A percentile compares a stretch with the other conserved stretches of the same genome.
Conservation (phyloP, 2,329 filamentous ascomycete species). For the Paecilomyces variotii region DNA sequence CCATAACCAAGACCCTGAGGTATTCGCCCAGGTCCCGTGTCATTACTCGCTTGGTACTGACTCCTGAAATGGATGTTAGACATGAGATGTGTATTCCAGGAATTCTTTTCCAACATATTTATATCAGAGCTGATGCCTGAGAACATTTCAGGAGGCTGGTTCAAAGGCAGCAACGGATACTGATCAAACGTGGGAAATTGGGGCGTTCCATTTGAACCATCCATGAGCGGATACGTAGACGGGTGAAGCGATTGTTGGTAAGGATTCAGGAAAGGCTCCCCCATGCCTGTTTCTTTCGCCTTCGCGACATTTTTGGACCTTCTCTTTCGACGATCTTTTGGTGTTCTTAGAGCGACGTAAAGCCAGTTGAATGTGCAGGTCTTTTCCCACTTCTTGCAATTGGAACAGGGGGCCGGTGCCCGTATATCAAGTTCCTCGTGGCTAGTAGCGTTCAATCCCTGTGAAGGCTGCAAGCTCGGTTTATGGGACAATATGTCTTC, state of each 20-base stretch:
- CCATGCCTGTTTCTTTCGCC: not conserved
- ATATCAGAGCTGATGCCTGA: not conserved
- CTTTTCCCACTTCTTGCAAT: not conserved
- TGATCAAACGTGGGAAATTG: not conserved
- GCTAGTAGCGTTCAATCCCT: not conserved
- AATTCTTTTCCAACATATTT: not conserved
- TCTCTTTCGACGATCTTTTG: not conserved
- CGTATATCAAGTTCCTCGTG: not conserved
- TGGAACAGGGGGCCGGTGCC: not conserved
- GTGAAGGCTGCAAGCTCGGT: not conserved
- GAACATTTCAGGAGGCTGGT: not conserved
- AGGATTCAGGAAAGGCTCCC: not conserved
- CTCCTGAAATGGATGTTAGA: not conserved
- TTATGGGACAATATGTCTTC: not conserved
- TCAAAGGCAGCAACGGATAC: not conserved
- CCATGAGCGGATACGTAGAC: not conserved
- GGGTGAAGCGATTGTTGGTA: not conserved
- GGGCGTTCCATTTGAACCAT: not conserved
- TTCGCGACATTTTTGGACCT: not conserved
- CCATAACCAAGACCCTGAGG: not conserved
- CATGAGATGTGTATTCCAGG: not conserved
- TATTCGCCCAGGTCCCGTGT: not conserved
- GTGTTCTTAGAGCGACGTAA: not conserved
- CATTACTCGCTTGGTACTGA: not conserved
- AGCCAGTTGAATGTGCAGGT: not conserved